phyloP scores from a whole-genome alignment of 108 stramenopile genomes.

The Fistulifera pelliculosa region DNA sequence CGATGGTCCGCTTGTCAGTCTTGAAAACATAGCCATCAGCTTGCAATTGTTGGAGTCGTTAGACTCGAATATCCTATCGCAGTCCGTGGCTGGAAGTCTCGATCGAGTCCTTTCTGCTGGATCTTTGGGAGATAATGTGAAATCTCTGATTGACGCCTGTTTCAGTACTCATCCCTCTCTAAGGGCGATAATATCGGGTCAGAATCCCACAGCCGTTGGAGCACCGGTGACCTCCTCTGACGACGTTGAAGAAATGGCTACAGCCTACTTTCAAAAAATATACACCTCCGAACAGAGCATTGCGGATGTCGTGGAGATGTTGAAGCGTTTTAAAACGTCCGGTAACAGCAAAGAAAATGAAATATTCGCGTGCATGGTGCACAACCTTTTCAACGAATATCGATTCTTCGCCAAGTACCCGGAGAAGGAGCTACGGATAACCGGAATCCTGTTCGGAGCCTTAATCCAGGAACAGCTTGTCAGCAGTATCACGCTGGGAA shows the following conservation, averaged over 20 bases:
- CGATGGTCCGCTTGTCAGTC: constrained; percentile 51
- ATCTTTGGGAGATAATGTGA: constrained; percentile 60
- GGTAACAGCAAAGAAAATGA: constrained; percentile 89
- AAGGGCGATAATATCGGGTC: constrained; percentile 18
- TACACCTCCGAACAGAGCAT: constrained; percentile 93
- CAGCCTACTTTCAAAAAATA: constrained; percentile 94
- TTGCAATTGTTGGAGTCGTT: constrained; percentile 44
- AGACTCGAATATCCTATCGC: constrained; percentile 39
- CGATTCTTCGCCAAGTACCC: constrained; percentile 97
- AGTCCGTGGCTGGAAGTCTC: constrained; percentile 17
- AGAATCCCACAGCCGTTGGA: constrained; percentile 14
- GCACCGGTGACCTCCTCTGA: constrained; percentile 22
- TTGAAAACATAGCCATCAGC: constrained; percentile 57
- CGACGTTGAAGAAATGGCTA: constrained; percentile 95
- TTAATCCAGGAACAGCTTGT: constrained; percentile 97
- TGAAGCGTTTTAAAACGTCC: constrained; percentile 92
- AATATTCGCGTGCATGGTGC: constrained; percentile 98
- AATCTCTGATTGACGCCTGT: constrained; percentile 58
- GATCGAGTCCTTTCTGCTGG: constrained; percentile 3
- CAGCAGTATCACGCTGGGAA: constrained; percentile 95
- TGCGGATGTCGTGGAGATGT: constrained; percentile 91
- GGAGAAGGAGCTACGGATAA: constrained; percentile 98
- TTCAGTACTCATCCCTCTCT: constrained; percentile 41
- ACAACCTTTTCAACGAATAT: constrained; percentile 98
- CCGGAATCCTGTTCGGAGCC: constrained; percentile 93